Base-by-base conservation (phyloP, 2,329 filamentous ascomycete species). In the Ophiosphaerella korrae region DNA sequence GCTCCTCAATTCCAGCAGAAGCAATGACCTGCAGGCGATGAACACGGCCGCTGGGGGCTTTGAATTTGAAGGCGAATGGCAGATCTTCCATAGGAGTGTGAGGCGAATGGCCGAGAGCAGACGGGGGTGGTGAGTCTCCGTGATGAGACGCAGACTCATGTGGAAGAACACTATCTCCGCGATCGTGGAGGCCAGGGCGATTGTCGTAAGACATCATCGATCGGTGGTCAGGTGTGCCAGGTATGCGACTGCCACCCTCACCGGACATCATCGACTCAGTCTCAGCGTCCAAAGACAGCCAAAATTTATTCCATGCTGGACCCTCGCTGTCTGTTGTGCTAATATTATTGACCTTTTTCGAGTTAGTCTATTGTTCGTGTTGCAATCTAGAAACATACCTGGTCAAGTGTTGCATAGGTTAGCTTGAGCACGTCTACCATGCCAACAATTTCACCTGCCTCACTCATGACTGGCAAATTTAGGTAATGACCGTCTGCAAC, bases 361-460 rank as follows among this genome's bases (percentile, higher is more conserved):
- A 41, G 44, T 64, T 42, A 64, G 55, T 33, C 35, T 32, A 26
- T 11, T 18, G 8, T 18, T 34, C 14, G 37, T 9, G 18, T 14
- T 48, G 29, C 32, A n/a, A 5, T n/a, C 5, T 13, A 18, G n/a
- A 26, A 41, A 41, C 75, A 45, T 76, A 96, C 92, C 79, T 97
- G 93, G 76, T 99, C 94, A 45, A 99, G 83, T 5, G 94, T 99
- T 42, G 94, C 94, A 75, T 99, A 99, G 18, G 94, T 99, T 68
- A 99, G 83, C 79, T 97, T 97, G 56, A 99, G 84, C 52, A 99
- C 94, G 75, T 99, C 94, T 23, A 99, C 94, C 94, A 99, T 99
- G 67, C 94, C 94, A 51, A 99, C 94, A 70, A 99, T 99, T 76
- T 99, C 94, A 58, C 93, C 94, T 55, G 85, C 83, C 61, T 96